phyloP scores from a whole-genome alignment of 345 rosid species.

The Lepidium sativum region DNA sequence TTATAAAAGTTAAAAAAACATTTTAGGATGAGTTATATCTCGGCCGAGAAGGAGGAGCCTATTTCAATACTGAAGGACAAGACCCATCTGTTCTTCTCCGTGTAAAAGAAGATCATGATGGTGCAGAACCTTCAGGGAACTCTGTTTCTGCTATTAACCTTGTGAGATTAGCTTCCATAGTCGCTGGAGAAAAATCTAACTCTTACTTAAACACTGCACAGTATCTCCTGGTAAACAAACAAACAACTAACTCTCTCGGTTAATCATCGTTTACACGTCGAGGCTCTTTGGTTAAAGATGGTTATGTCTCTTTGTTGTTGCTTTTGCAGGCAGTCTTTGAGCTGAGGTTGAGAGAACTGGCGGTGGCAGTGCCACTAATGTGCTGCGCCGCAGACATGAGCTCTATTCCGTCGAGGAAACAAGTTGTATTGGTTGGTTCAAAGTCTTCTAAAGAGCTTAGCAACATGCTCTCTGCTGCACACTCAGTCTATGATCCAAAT shows the following conservation, averaged over 20 bases:
- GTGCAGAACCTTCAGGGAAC: constrained; percentile 97
- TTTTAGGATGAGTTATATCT: constrained; percentile 86
- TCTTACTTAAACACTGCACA: constrained; percentile 54
- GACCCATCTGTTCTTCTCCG: constrained; percentile 88
- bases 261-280: neutral
- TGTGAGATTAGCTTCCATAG: constrained; percentile 63
- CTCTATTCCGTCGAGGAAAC: constrained; percentile 47
- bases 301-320: neutral
- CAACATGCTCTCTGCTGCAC: constrained; percentile 69
- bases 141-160: constrained; percentile 84
- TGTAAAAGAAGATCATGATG: constrained; percentile 95
- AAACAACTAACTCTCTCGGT: neutral
- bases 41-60: constrained; percentile 84
- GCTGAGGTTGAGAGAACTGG: constrained; percentile 61
- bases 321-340: constrained; percentile 69
- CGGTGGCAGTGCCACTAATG: constrained; percentile 89
- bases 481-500: constrained; percentile 62
- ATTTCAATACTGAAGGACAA: constrained; percentile 78
- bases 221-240: constrained; percentile 60
- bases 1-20: neutral
- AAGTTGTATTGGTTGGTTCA: constrained; percentile 63
- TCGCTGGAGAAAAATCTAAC: constrained; percentile 45
- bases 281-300: neutral
- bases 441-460: constrained; percentile 44
- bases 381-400: constrained; percentile 82